Conservation (phyloP, 805 yeast species). For the Diddensiella caesifluorescens region DNA sequence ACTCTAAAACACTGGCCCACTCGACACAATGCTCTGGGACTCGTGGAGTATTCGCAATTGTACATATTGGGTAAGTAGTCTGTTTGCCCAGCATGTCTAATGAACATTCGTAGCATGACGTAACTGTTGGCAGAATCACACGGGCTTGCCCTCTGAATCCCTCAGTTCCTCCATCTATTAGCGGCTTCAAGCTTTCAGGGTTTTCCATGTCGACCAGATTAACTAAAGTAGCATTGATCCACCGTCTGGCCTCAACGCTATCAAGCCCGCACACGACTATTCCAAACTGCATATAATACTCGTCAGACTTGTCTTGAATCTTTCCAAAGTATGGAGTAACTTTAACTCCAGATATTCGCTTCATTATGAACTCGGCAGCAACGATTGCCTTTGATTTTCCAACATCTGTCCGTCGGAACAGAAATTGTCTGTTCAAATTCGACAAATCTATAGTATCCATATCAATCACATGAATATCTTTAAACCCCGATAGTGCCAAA, state of each 20-base stretch:
- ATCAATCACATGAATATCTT: slow-evolving; percentile 61
- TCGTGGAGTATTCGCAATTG: slow-evolving; percentile 91
- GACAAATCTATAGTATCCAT: slow-evolving; percentile 81
- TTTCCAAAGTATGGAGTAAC: slow-evolving; percentile 59
- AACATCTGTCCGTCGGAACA: slow-evolving; percentile 55
- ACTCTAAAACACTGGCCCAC: slow-evolving; percentile 73
- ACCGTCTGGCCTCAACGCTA: slow-evolving; percentile 81
- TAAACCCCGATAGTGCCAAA: slow-evolving; percentile 64
- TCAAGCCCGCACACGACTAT: slow-evolving; percentile 85
- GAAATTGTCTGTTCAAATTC: slow-evolving; percentile 69
- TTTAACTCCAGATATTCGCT: slow-evolving; percentile 37
- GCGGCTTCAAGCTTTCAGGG: slow-evolving; percentile 49
- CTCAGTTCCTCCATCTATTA: slow-evolving; percentile 94
- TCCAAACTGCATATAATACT: slow-evolving; percentile 62
- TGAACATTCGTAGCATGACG: slow-evolving; percentile 93
- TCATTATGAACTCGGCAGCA: slow-evolving; percentile 53
- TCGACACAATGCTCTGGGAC: slow-evolving; percentile 92
- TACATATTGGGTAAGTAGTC: slow-evolving; percentile 80
- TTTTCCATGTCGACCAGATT: slow-evolving; percentile 49
- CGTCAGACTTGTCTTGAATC: slow-evolving; percentile 57
- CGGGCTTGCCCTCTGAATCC: slow-evolving; percentile 90
- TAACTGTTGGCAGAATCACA: slow-evolving; percentile 75
- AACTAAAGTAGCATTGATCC: slow-evolving; percentile 72
- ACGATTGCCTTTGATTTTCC: slow-evolving; percentile 62
- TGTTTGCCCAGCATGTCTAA: slow-evolving; percentile 58